Evolutionary conservation across 73 alveolate genomes (phyloP).

Genomic region (Paramecium caudatum): DNA sequence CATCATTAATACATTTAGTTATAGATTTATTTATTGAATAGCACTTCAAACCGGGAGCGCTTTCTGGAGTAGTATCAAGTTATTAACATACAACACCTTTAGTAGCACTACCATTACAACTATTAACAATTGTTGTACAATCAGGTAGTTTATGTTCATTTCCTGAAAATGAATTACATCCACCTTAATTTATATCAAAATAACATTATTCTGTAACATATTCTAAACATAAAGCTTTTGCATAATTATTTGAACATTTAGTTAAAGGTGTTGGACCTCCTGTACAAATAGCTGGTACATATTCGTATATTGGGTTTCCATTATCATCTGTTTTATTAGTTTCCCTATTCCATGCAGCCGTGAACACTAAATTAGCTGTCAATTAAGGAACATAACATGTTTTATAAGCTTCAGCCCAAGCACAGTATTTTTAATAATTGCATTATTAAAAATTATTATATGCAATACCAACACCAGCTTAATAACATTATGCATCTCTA

Average conservation of each 20-base stretch:
- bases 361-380: neutral
- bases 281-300: neutral
- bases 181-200: constrained; percentile 42
- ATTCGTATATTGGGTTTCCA: neutral
- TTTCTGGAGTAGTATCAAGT: neutral
- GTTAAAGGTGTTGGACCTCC: neutral
- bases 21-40: neutral
- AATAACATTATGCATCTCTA: neutral
- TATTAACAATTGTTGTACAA: neutral
- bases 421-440: neutral
- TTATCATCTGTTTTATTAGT: neutral
- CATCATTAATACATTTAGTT: neutral
- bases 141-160: constrained; percentile 32
- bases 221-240: constrained; percentile 28
- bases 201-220: neutral
- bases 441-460: no score
- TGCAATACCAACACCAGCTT: neutral
- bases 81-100: neutral
- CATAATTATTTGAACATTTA: neutral
- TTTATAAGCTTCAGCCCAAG: neutral
- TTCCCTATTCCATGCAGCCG: neutral
- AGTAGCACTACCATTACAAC: neutral
- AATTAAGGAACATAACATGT: neutral
- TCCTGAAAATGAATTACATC: neutral
- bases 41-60: neutral